Conservation (phyloP, 306 rosid genomes). For the Luffa acutangula region DNA sequence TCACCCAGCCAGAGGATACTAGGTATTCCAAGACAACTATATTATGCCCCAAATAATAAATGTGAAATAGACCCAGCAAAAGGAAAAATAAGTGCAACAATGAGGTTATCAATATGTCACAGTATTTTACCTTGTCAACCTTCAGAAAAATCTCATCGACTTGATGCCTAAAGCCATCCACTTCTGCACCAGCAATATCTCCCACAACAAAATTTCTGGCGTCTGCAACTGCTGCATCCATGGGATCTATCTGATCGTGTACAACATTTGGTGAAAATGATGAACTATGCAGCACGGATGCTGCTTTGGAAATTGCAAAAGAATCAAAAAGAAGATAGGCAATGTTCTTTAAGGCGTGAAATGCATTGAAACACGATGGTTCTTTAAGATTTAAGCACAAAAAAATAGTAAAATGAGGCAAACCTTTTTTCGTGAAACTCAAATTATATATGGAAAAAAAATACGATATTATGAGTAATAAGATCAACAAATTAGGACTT, state of each 20-base stretch:
- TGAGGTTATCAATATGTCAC: not conserved
- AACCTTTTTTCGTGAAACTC: not conserved
- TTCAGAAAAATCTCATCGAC: conserved; percentile 38
- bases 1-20: not conserved
- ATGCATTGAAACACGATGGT: not conserved
- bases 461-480: not conserved
- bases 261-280: not conserved
- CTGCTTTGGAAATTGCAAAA: not conserved
- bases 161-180: conserved; percentile 33
- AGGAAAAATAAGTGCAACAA: not conserved
- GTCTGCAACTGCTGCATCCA: conserved; percentile 24
- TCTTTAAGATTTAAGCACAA: not conserved
- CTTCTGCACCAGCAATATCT: conserved; percentile 18
- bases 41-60: not conserved
- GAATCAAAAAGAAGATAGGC: not conserved
- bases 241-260: conserved; percentile 25
- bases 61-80: not conserved
- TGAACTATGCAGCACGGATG: not conserved
- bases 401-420: not conserved
- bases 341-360: not conserved
- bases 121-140: conserved; percentile 41
- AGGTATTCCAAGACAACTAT: not conserved
- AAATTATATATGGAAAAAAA: no score
- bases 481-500: not conserved
- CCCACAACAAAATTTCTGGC: conserved; percentile 12